Percentiles rank a stretch among this genome's conserved stretches.
These are phyloP conservation scores for Penicillium daleae DNA, from an alignment of 495 filamentous ascomycete species.

Conservation along the genomic window DNA sequence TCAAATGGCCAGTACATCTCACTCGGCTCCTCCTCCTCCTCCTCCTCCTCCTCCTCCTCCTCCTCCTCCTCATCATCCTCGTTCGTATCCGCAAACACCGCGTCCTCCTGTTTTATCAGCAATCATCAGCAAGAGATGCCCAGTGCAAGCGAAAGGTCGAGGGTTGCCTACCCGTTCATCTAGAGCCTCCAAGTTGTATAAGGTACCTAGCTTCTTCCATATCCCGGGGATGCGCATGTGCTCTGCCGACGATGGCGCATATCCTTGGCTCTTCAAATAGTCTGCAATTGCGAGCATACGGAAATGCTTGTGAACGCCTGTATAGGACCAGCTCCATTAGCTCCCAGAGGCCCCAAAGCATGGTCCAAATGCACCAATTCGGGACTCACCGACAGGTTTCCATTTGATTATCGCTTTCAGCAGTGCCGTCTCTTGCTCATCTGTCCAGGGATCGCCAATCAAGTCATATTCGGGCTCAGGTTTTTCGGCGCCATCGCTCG, in stretches of 20 bases:
- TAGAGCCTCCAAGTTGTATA: conserved; percentile 87
- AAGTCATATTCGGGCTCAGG: conserved; percentile 45
- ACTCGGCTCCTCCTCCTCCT: conserved; percentile 59
- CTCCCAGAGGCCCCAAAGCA: background rate
- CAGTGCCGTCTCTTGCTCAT: conserved; percentile 89
- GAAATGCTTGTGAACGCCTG: conserved; percentile 97
- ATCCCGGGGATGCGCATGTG: conserved; percentile 90
- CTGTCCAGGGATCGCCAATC: conserved; percentile 82
- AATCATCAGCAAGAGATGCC: conserved; percentile 10
- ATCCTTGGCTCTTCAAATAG: conserved; percentile 83
- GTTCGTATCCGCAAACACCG: conserved; percentile 57
- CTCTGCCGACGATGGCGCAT: conserved; percentile 63
- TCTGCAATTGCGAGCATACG: conserved; percentile 89
- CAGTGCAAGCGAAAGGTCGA: background rate
- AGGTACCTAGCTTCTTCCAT: conserved; percentile 80
- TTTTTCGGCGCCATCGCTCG: conserved; percentile 37
- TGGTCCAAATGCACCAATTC: background rate
- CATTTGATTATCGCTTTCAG: conserved; percentile 89
- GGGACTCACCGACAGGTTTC: conserved; percentile 84
- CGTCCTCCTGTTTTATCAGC: conserved; percentile 48
- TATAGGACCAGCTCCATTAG: conserved; percentile 8
- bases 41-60: conserved; percentile 65
- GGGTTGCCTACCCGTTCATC: conserved; percentile 71
- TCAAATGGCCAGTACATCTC: conserved; percentile 69
- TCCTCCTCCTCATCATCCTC: conserved; percentile 71